Evolutionary conservation across 2,329 filamentous ascomycete genomes (phyloP), one percentile per base, ranked within the genome.

Genomic region (Myriosclerotinia duriaeana): DNA sequence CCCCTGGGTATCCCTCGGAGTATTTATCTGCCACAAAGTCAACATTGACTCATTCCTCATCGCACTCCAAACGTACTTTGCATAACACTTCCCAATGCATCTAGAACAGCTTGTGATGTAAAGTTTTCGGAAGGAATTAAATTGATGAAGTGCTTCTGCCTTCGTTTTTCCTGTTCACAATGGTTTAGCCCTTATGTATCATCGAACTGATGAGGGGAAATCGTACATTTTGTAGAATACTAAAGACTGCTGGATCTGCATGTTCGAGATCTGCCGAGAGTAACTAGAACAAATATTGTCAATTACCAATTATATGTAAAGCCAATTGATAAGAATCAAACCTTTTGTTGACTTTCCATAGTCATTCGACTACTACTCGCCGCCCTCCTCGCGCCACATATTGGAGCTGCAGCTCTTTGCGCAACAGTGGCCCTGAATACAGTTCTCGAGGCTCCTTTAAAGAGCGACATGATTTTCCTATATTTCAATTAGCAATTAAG

Each of bases 91-190:
- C 93, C 93, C 68, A 97, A 83, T 44, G 93, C 92, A 83, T 97
- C 93, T 66, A 97, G 85, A 26, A 97, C 93, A 40, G 93, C 92
- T 78, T 96, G 91, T 9, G 93, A 96, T 36, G 93, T 97, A 76
- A 97, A 96, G 81, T 97, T 97, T 80, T 97, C 93, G 8, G 93
- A 97, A 26, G 93, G 93, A 72, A 97, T 97, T 67, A 97, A 84
- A 79, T 98, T 98, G 82, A 99, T 97, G 76, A 97, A 99, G 79
- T 98, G 93, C 80, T 97, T 96, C 80, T 99, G 95, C 73, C 95
- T 87, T 72, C 85, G 86, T 86, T 98, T 98, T 83, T 99, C 95
- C 92, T 97, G 65, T 42, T 60, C 14, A 46, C 67, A 59, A 65
- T 60, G 53, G 40, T 62, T 69, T 38, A 69, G 66, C 17, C 8